A percentile compares a stretch with the other conserved stretches of the same genome.
phyloP scores from a whole-genome alignment of 139 green algal genomes.

The Deuterostichococcus epilithicus region DNA sequence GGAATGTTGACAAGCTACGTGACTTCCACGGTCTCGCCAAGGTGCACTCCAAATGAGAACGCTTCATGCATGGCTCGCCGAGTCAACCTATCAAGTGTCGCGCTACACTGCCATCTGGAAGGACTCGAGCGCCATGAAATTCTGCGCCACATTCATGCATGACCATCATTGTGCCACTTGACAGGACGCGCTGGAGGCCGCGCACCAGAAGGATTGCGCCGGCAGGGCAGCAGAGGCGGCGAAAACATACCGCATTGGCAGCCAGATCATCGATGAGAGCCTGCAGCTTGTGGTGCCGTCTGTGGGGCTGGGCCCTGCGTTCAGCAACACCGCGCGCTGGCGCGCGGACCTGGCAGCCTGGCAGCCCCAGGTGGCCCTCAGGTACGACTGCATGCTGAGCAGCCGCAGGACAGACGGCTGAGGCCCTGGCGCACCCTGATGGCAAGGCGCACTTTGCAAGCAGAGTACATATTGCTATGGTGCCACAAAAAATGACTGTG shows the following conservation, averaged over 20 bases:
- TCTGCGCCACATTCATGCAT: no score
- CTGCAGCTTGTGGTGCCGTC: conserved; percentile 37
- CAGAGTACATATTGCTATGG: not conserved
- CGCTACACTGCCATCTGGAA: not conserved
- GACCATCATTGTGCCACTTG: not conserved
- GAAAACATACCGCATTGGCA: conserved; percentile 46
- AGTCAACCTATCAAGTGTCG: not conserved
- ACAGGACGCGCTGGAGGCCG: conserved; percentile 59
- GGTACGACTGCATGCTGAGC: conserved; percentile 18
- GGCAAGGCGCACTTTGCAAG: not conserved
- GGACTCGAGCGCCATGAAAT: no score
- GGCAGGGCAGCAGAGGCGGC: conserved; percentile 26
- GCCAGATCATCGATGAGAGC: conserved; percentile 50
- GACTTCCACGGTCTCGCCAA: conserved; percentile 57
- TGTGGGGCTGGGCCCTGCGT: conserved; percentile 41
- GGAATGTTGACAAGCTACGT: conserved; percentile 48
- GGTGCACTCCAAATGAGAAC: conserved; percentile 15
- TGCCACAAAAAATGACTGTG: not conserved
- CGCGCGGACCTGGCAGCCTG: conserved; percentile 43
- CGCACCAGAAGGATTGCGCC: conserved; percentile 35
- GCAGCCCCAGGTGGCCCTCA: conserved; percentile 24
- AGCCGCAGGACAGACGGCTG: not conserved
- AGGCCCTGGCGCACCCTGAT: not conserved
- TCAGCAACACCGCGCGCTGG: conserved; percentile 42
- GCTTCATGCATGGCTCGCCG: not conserved